Base-by-base conservation (phyloP, 2,329 filamentous ascomycete species). In the Colletotrichum lupini region DNA sequence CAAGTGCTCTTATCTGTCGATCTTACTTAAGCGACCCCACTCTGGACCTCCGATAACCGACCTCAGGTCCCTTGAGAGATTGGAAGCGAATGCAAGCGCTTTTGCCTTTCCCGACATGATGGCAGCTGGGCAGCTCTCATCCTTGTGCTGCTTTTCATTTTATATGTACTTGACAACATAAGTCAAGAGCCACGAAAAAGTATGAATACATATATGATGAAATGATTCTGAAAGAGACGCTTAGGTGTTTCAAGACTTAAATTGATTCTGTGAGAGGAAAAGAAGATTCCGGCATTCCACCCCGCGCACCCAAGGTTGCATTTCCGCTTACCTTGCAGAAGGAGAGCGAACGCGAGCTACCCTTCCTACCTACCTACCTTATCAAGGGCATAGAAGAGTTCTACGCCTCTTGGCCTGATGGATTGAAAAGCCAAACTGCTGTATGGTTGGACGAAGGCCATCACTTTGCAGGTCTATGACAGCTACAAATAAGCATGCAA, bases 31-130 rank as follows among this genome's bases (percentile, higher is more conserved):
- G 32, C 12, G 11, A n/a, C 26, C 46, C 52, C 58, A 16, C 32
- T 64, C 53, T 65, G 32, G 59, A 55, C 70, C 59, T 73, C 60
- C 42, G 66, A 69, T 70, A 73, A 64, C 70, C 66, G 66, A 65
- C n/a, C 35, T 67, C 11, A 24, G 52, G n/a, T 28, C 35, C 16
- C 12, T 53, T 12, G 30, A 16, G 61, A 22, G 42, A n/a, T 57
- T 46, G 49, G 24, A 22, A 55, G 28, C 14, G 30, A 56, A n/a
- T 35, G 26, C n/a, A 52, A 53, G 46, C 16, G 42, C 42, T n/a
- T 35, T 11, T 35, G 8, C 37, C 6, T 42, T 19, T 42, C 37
- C 37, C 37, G 14, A 8, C 6, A 12, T 26, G 11, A 22, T 12
- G 24, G 22, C 19, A n/a, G 28, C 26, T 22, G 60, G 28, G 24